Base-by-base conservation (phyloP, 2,329 filamentous ascomycete genomes). In the Colletotrichum magnum region DNA sequence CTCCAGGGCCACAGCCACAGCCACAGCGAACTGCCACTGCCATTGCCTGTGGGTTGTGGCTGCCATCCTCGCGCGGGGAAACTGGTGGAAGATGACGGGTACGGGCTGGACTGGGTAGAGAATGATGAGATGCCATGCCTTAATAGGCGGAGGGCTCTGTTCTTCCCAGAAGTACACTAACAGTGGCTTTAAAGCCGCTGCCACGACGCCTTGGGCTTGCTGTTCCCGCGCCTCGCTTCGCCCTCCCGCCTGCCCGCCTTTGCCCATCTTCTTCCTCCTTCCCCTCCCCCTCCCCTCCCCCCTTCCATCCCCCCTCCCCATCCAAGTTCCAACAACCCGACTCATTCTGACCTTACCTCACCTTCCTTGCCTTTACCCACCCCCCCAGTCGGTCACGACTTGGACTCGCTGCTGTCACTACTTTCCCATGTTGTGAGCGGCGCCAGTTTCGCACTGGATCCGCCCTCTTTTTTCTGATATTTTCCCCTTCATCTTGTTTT, bases 391-490 rank as follows among this genome's bases (percentile, higher is more conserved):
- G 26, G 57, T 59, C 58, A 60, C 59, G 21, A 53, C 36, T 53
- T 52, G 50, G 47, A 59, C 57, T 59, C 48, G 57, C 57, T 45
- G 54, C 56, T 66, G 62, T 69, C 66, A 66, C 65, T 59, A 69
- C 62, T 60, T 69, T 66, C 62, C 66, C 62, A 69, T 69, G 66
- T 66, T 69, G 56, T 66, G 66, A 69, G 50, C 66, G 56, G 62
- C 50, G 45, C 62, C 66, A 60, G 62, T 59, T 59, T 68, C 54
- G 63, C 48, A 54, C 63, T 68, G 68, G 64, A 68, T 68, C 64
- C 39, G 52, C 60, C 59, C 53, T 66, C 63, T 62, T 64, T 63
- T 62, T 63, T 61, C 41, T 70, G 54, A 58, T 39, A 36, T 71
- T 50, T 39, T 36, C 58, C 57, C 51, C 47, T 61, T 26, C 48